Percentiles rank a stretch among this genome's conserved stretches.
These are phyloP conservation scores for Saccharomyces hybrid DNA, from an alignment of 1,139 yeast genomes.

Conservation along the genomic window DNA sequence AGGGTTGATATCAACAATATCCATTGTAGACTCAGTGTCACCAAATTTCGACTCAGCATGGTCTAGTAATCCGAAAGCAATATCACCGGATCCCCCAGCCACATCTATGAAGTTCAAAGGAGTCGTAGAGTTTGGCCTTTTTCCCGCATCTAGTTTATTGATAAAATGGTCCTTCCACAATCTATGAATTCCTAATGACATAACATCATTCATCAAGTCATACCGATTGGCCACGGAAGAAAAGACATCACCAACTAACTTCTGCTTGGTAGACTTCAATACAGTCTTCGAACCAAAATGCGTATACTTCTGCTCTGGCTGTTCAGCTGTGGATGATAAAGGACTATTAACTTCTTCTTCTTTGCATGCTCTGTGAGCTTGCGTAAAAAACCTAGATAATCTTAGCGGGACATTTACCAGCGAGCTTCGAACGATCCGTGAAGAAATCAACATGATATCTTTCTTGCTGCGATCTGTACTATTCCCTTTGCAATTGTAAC, in stretches of 20 bases:
- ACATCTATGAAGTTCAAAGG: constrained; percentile 89
- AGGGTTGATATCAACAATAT: constrained; percentile 88
- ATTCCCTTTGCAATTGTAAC: not conserved
- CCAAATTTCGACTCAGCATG: constrained; percentile 78
- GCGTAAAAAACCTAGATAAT: not conserved
- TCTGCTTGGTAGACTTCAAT: constrained; percentile 72
- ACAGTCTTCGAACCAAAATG: constrained; percentile 93
- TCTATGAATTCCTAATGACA: constrained; percentile 93
- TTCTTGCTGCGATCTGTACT: not conserved
- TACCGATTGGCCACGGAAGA: constrained; percentile 91
- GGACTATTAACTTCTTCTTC: constrained; percentile 5
- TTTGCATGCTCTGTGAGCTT: constrained; percentile 2
- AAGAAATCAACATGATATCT: not conserved
- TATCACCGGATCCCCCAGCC: constrained; percentile 99
- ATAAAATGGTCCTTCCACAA: constrained; percentile 93
- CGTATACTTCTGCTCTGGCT: constrained; percentile 34
- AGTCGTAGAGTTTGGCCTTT: constrained; percentile 71
- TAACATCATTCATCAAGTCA: constrained; percentile 95
- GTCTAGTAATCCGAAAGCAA: constrained; percentile 89
- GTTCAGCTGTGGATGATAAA: constrained; percentile 30
- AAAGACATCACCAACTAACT: constrained; percentile 81
- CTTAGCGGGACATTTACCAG: not conserved
- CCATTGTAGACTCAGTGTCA: constrained; percentile 74
- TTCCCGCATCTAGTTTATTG: constrained; percentile 83
- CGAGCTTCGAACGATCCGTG: not conserved